Conservation (phyloP, 148 eudicot genomes). For the Chenopodium quinoa region DNA sequence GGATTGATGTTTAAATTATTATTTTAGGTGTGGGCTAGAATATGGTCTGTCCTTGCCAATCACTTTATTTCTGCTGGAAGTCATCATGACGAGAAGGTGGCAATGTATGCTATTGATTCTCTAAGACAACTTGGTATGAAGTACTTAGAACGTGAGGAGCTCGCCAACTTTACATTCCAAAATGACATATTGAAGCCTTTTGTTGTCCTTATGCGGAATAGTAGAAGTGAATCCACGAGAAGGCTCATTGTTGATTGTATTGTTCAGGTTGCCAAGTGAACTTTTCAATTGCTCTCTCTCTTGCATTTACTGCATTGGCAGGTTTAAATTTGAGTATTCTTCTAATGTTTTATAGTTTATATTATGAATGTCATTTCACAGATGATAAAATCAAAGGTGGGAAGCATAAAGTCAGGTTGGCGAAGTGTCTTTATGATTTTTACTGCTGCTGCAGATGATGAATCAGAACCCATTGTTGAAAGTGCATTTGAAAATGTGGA, state of each 20-base stretch:
- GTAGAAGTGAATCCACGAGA: constrained; percentile 78
- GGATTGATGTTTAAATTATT: constrained; percentile 14
- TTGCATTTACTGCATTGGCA: constrained; percentile 1
- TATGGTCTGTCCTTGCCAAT: constrained; percentile 93
- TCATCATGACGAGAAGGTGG: constrained; percentile 95
- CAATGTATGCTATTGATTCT: constrained; percentile 99
- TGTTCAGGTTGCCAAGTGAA: constrained; percentile 58
- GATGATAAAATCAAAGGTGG: constrained; percentile 99
- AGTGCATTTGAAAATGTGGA: constrained; percentile 98
- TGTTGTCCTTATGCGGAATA: constrained; percentile 91
- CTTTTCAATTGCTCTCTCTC: neutral
- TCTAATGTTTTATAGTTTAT: neutral
- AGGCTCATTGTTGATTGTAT: constrained; percentile 97
- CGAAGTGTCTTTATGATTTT: constrained; percentile 98
- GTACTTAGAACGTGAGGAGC: constrained; percentile 92
- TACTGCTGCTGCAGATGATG: constrained; percentile 98
- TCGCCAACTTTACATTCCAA: constrained; percentile 91
- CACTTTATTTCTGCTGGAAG: constrained; percentile 99
- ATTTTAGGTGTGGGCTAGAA: constrained; percentile 98
- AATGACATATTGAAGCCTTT: constrained; percentile 97
- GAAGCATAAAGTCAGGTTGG: constrained; percentile 99
- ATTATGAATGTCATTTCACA: constrained; percentile 26
- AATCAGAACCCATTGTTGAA: constrained; percentile 89
- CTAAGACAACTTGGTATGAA: constrained; percentile 95
- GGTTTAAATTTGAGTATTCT: neutral